Evolutionary conservation across 164 flowering plant genomes (phyloP), one percentile per base, ranked within the genome.

Genomic region (Magnolia kwangsiensis): DNA sequence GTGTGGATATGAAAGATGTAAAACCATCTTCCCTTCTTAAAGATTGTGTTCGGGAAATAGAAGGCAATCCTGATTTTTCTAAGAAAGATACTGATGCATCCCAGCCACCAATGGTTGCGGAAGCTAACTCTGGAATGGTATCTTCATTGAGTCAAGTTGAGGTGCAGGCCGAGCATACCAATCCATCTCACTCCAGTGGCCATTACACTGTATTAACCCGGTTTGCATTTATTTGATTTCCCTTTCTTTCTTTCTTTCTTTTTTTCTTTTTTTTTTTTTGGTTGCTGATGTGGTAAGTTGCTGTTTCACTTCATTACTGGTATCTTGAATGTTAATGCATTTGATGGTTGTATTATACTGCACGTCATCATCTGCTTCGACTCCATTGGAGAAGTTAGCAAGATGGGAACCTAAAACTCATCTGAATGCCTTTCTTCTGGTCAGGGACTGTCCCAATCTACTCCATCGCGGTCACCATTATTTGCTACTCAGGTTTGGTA

Each of bases 1-100:
- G 90, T 58, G 97, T 96, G 63, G 94, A 92, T 82, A 79, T 95
- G 87, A 94, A 96, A 81, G 97, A 94, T 55, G 90, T 90, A 6
- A 85, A 87, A 71, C 97, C 96, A 51, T 84, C 90, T 73, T 91
- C 93, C 76, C 96, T 90, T 81, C 90, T 96, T 20, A 93, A 89
- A 83, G 97, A 94, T 76, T 86, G 93, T 29, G 84, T 82, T 24
- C 81, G 99, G 80, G 96, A 91, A 79, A 79, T 90, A 61, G 98
- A 94, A 85, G 98, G 98, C 55, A 96, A 96, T 85, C 98, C 98
- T 82, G 99, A 96, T 83, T 96, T 96, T 77, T 94, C 98, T 9
- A 94, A 89, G 63, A 94, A 96, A 80, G 99, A 94, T 80, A 75
- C 87, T 69, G 93, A 83, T 77, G 83, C 84, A 69, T 72, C 98